These are phyloP conservation scores for Blastobotrys persicus DNA, from an alignment of 1,139 yeast species.

Conservation along the genomic window DNA sequence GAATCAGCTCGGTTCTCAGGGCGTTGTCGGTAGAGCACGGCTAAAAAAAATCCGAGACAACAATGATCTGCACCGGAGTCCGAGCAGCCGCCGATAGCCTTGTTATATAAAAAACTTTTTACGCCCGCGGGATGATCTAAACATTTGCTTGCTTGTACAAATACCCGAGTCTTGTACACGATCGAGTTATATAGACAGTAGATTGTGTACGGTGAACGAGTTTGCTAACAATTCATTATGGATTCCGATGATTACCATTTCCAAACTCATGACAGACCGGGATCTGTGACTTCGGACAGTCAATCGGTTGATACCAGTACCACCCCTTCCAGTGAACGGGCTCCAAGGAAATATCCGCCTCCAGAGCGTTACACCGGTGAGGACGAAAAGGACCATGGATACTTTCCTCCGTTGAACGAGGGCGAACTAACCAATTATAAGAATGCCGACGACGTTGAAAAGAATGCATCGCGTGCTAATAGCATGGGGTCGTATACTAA, in stretches of 20 bases:
- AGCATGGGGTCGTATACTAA: not conserved
- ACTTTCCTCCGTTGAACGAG: slow-evolving; percentile 7
- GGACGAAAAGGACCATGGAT: not conserved
- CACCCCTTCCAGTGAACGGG: not conserved
- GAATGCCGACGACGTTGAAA: not conserved
- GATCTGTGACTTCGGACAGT: not conserved
- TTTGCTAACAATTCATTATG: too few relatives aligned
- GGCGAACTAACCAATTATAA: not conserved
- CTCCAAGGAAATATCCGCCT: not conserved
- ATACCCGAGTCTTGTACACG: not conserved
- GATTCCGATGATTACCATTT: not conserved
- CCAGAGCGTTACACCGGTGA: not conserved
- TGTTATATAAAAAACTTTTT: not conserved
- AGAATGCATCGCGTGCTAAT: not conserved
- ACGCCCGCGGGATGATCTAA: not conserved
- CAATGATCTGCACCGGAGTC: too few relatives aligned
- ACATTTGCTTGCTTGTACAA: not conserved
- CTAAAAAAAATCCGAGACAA: not conserved
- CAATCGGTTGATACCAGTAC: not conserved
- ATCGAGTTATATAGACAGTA: not conserved
- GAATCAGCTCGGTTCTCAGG: too few relatives aligned
- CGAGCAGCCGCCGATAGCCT: not conserved
- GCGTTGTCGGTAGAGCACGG: not conserved
- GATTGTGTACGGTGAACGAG: not conserved
- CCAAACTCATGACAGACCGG: not conserved